A percentile compares a stretch with the other conserved stretches of the same genome.
These are phyloP conservation scores for Globisporangium paroecandrum DNA, from an alignment of 352 stramenopile genomes.

Conservation along the genomic window DNA sequence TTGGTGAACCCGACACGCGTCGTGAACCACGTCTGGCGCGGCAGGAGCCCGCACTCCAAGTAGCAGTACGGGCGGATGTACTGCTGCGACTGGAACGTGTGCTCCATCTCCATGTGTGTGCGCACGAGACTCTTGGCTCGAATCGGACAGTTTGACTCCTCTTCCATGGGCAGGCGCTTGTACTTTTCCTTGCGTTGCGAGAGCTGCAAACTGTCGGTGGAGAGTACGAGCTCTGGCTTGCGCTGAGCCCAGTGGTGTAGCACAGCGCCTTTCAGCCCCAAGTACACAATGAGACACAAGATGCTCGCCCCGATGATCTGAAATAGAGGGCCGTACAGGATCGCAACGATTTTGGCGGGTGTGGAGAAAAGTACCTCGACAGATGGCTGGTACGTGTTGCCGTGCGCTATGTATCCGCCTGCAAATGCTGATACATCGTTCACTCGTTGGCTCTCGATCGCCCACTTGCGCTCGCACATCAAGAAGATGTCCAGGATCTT, in stretches of 20 bases:
- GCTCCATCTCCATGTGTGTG: conserved; percentile 33
- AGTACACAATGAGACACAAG: conserved; percentile 13
- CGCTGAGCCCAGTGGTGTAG: not conserved
- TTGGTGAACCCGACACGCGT: conserved; percentile 50
- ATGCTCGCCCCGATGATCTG: conserved; percentile 18
- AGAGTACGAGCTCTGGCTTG: not conserved
- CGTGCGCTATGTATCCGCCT: conserved; percentile 18
- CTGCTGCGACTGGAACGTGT: conserved; percentile 27
- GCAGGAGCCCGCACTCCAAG: conserved; percentile 50
- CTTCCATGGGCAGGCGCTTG: conserved; percentile 44
- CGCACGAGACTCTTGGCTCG: conserved; percentile 51
- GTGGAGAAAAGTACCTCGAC: conserved; percentile 19
- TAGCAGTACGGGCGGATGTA: conserved; percentile 57
- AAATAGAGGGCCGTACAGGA: conserved; percentile 21
- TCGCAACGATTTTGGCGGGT: conserved; percentile 12
- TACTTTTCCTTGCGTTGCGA: conserved; percentile 22
- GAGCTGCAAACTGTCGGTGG: not conserved
- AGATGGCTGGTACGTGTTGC: conserved; percentile 28
- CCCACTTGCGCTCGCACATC: conserved; percentile 29
- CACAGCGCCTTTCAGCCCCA: conserved; percentile 12
- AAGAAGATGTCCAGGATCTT: conserved; percentile 21
- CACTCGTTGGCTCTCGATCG: conserved; percentile 26
- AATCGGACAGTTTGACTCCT: conserved; percentile 42
- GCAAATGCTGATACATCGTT: conserved; percentile 20
- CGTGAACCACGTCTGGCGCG: conserved; percentile 43